phyloP scores from a whole-genome alignment of 192 early-diverging fungal genomes.

The Funneliformis mosseae region DNA sequence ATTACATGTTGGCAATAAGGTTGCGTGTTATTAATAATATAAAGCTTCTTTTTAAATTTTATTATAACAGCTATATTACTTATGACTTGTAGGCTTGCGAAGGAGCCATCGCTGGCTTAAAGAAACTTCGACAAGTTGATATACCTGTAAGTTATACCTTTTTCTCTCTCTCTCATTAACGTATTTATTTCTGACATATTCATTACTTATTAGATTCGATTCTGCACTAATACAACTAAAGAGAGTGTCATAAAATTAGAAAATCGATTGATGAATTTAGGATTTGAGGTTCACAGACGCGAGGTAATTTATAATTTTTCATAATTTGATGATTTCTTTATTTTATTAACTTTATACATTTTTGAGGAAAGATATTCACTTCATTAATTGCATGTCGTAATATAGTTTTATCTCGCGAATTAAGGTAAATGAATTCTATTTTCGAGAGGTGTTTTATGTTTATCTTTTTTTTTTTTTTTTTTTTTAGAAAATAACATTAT shows the following conservation, averaged over 20 bases:
- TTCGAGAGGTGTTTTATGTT: no score
- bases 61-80: background rate
- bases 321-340: background rate
- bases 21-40: background rate
- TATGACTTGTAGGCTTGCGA: conserved; percentile 31
- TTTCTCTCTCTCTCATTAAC: background rate
- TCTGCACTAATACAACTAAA: conserved; percentile 92
- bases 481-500: background rate
- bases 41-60: background rate
- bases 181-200: background rate
- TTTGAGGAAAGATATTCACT: conserved; percentile 66
- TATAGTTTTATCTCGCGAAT: conserved; percentile 50
- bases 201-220: conserved; percentile 48
- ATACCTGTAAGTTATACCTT: conserved; percentile 45
- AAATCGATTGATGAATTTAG: conserved; percentile 62
- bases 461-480: background rate
- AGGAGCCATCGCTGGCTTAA: conserved; percentile 66
- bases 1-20: conserved; percentile 70
- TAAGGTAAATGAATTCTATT: conserved; percentile 41
- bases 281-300: conserved; percentile 62
- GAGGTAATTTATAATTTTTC: conserved; percentile 47
- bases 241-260: conserved; percentile 60
- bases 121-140: conserved; percentile 57
- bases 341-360: background rate
- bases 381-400: conserved; percentile 77